Percentiles rank a stretch among this genome's conserved stretches.
phyloP scores from a whole-genome alignment of 176 grass and related monocot genomes.

The Paspalum notatum region DNA sequence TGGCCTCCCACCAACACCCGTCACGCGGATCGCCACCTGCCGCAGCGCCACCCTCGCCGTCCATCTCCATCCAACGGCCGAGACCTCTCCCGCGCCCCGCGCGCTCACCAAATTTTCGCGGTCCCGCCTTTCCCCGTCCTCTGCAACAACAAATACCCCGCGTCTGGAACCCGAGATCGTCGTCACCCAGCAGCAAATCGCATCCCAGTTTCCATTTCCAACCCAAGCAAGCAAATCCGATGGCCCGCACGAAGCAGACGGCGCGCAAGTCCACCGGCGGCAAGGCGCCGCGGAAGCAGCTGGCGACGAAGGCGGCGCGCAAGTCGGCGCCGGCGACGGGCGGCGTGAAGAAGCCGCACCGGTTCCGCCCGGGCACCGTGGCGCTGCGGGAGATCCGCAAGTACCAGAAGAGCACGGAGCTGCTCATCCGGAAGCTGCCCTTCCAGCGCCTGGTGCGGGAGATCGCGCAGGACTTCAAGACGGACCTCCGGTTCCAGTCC shows the following conservation, averaged over 20 bases:
- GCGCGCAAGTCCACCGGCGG: constrained; percentile 74
- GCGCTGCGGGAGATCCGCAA: constrained; percentile 79
- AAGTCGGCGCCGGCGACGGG: constrained; percentile 68
- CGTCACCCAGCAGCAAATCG: not conserved
- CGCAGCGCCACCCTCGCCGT: not conserved
- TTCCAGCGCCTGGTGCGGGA: constrained; percentile 83
- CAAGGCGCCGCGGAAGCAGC: constrained; percentile 81
- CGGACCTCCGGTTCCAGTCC: constrained; percentile 75
- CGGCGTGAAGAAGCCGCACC: constrained; percentile 73
- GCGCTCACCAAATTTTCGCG: not conserved
- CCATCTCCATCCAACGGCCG: not conserved
- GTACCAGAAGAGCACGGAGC: constrained; percentile 98
- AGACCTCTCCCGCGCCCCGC: not conserved
- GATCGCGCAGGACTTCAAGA: constrained; percentile 97
- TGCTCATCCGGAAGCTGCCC: constrained; percentile 83
- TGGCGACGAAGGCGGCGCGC: constrained; percentile 81
- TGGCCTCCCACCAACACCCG: not conserved
- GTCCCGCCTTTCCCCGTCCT: not conserved
- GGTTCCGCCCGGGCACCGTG: constrained; percentile 72
- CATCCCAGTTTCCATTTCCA: not conserved
- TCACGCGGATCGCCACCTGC: not conserved
- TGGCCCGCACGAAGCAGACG: constrained; percentile 59
- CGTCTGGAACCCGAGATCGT: not conserved
- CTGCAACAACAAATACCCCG: not conserved
- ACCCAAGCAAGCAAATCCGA: no score